A percentile compares a stretch with the other conserved stretches of the same genome.
These are phyloP conservation scores for Ascoidea rubescens DNA, from an alignment of 805 yeast species.

Conservation along the genomic window DNA sequence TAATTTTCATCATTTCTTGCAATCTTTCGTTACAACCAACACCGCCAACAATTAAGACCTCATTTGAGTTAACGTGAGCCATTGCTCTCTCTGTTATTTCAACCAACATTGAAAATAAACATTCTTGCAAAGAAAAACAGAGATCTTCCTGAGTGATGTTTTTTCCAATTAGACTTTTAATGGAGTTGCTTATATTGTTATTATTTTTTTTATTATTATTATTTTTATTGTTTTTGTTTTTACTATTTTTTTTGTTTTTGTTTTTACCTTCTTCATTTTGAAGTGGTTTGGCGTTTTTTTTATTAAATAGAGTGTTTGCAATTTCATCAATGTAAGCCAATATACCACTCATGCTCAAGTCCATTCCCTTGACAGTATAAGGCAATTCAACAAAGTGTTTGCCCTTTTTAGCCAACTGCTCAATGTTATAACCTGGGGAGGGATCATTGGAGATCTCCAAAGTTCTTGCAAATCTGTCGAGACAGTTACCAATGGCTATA, in stretches of 20 bases:
- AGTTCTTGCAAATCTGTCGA: slow-evolving; percentile 91
- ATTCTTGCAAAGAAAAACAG: slow-evolving; percentile 88
- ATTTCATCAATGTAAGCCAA: slow-evolving; percentile 71
- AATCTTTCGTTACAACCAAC: slow-evolving; percentile 91
- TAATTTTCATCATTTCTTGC: slow-evolving; percentile 92
- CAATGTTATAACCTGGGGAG: slow-evolving; percentile 95
- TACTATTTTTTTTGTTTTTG: too few relatives aligned
- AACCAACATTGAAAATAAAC: slow-evolving; percentile 87
- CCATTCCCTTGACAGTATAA: slow-evolving; percentile 98
- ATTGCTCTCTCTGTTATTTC: slow-evolving; percentile 96
- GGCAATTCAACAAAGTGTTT: slow-evolving; percentile 56
- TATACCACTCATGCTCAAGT: slow-evolving; percentile 90
- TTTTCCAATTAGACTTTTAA: slow-evolving; percentile 20
- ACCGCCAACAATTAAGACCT: slow-evolving; percentile 93
- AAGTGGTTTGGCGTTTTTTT: slow-evolving; percentile 20
- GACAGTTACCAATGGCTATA: slow-evolving; percentile 94
- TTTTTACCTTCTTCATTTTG: slow-evolving; percentile 6
- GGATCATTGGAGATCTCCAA: slow-evolving; percentile 84
- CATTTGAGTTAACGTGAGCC: slow-evolving; percentile 88
- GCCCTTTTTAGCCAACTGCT: slow-evolving; percentile 74
- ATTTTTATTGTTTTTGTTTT: too few relatives aligned
- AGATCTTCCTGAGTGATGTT: slow-evolving; percentile 69
- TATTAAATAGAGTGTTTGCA: slow-evolving; percentile 57
- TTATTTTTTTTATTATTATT: slow-evolving; percentile 20
- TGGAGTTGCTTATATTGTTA: too few relatives aligned